Evolutionary conservation across 2,329 filamentous ascomycete genomes (phyloP), one percentile per base, ranked within the genome.

Genomic region (Claviceps quebecensis): DNA sequence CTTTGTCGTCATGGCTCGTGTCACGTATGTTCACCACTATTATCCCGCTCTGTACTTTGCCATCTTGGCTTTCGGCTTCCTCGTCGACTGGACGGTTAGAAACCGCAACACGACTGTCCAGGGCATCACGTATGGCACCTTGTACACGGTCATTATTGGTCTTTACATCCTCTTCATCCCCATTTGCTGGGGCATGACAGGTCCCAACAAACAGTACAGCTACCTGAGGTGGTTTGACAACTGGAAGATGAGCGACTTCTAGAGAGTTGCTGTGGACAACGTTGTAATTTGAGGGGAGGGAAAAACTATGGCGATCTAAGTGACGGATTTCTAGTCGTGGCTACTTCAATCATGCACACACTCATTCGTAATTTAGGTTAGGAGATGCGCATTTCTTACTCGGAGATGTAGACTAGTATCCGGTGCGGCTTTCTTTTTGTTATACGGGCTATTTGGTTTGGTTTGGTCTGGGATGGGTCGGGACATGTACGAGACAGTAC

Each of bases 21-120:
- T 98, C 55, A 98, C 93, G 16, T 98, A 98, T 63, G 93, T 98
- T 51, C 93, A 98, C 69, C 93, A 98, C 73, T 98, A 98, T 75
- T 98, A 97, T 69, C 93, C 93, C 11, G 93, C 93, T 9, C 80
- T 98, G 11, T 98, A 97, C 74, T 98, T 97, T 67, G 90, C 93
- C 60, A 95, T 98, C 57, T 74, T 98, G 45, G 81, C 80, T 16
- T 81, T 90, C 55, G 91, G 90, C 50, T 98, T 98, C 76, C 78
- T 89, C 58, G 71, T 86, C 51, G 89, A 97, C 67, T 97, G 87
- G 83, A 74, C 83, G 56, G 80, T 88, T 46, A 77, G 83, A 57
- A 82, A 78, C 60, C 72, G 87, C 57, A 76, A 74, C 58, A 78
- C 78, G 63, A 71, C 67, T 43, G 61, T 87, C 34, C 82, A 87